These are phyloP conservation scores for Saussurea involucrata DNA, from an alignment of 129 eudicot species.

Conservation along the genomic window DNA sequence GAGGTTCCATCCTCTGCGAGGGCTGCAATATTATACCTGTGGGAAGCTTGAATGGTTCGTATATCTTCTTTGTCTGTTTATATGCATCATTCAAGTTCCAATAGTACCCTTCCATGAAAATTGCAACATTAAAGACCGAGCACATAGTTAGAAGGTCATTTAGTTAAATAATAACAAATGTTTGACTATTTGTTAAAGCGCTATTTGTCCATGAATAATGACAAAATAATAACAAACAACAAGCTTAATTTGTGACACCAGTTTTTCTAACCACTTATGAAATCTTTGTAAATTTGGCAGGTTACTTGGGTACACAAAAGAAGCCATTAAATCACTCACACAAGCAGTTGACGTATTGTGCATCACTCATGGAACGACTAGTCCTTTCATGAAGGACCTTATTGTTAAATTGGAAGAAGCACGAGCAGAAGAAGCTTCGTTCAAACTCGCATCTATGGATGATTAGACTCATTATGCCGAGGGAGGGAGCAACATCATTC, in stretches of 20 bases:
- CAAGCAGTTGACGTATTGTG: slow-evolving; percentile 70
- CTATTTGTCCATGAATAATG: not conserved
- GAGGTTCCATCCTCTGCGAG: slow-evolving; percentile 67
- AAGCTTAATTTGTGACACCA: not conserved
- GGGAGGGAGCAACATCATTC: not conserved
- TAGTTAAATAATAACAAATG: not conserved
- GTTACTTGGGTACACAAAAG: slow-evolving; percentile 74
- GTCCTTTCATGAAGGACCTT: slow-evolving; percentile 73
- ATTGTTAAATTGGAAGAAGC: slow-evolving; percentile 81
- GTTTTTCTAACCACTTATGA: not conserved
- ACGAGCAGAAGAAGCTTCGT: slow-evolving; percentile 82
- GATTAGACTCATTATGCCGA: not conserved
- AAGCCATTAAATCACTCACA: slow-evolving; percentile 56
- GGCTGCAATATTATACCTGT: slow-evolving; percentile 81
- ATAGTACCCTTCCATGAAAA: too few relatives aligned
- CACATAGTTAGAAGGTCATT: too few relatives aligned
- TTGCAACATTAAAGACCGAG: too few relatives aligned
- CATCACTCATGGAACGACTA: slow-evolving; percentile 71
- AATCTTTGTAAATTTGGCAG: slow-evolving; percentile 31
- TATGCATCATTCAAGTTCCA: not conserved
- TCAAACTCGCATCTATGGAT: slow-evolving; percentile 43
- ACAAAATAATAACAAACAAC: not conserved
- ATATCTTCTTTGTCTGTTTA: not conserved
- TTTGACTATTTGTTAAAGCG: not conserved
- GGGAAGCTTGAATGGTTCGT: slow-evolving; percentile 91